Evolutionary conservation across 148 eudicot genomes (phyloP).

Genomic region (Heliosperma pusillum): DNA sequence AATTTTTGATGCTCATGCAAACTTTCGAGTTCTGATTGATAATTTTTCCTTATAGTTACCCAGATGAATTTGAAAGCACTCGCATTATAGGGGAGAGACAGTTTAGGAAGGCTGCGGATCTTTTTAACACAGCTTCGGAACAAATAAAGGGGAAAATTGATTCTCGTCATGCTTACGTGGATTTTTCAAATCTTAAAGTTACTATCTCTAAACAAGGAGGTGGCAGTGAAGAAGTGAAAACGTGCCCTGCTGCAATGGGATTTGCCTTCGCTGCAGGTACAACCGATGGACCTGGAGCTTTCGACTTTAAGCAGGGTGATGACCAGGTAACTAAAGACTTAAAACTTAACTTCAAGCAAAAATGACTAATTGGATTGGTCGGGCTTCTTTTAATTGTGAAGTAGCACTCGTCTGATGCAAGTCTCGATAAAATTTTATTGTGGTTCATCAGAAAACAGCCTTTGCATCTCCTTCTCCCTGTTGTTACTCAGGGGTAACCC

Average conservation of each 20-base stretch:
- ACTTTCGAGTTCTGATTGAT: constrained; percentile 6
- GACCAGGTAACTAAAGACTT: constrained; percentile 38
- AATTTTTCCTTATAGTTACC: constrained; percentile 50
- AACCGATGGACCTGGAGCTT: constrained; percentile 98
- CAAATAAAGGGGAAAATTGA: constrained; percentile 74
- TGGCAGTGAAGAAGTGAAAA: constrained; percentile 50
- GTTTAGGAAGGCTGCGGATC: constrained; percentile 73
- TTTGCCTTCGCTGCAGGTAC: constrained; percentile 99
- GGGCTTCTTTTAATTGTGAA: neutral
- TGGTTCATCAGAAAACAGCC: neutral
- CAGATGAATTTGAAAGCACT: constrained; percentile 96
- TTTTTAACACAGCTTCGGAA: constrained; percentile 74
- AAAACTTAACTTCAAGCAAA: neutral
- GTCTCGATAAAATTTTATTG: neutral
- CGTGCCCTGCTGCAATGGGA: constrained; percentile 98
- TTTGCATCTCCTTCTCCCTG: neutral
- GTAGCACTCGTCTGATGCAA: neutral
- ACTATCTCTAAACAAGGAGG: constrained; percentile 55
- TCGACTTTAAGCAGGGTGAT: constrained; percentile 95
- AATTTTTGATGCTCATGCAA: neutral
- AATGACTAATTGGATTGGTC: neutral
- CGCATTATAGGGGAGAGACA: constrained; percentile 91
- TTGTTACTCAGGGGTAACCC: neutral
- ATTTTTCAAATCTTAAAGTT: constrained; percentile 76
- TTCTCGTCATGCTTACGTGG: constrained; percentile 67